Base-by-base conservation (phyloP, 2,329 filamentous ascomycete species). In the Colletotrichum liaoningense region DNA sequence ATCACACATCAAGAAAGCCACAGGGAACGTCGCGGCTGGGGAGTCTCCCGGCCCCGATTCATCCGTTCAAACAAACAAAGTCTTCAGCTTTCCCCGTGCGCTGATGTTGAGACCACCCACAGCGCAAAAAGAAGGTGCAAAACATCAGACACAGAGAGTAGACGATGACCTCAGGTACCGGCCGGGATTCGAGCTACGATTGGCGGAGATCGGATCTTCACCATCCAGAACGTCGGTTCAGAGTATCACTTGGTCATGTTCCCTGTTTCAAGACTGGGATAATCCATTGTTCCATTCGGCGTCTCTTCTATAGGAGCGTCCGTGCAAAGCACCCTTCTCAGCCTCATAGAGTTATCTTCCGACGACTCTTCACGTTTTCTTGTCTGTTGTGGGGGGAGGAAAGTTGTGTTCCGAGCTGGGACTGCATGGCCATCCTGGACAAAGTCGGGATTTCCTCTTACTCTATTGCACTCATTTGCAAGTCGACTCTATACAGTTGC, bases 191-290 rank as follows among this genome's bases (percentile, higher is more conserved):
- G 8, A 8, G 22, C 35, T 52, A n/a, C 57, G 49, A 71, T 65
- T 73, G 67, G 60, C 19, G 30, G 60, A 56, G 49, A 62, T 62
- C 70, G 42, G 60, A 66, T 42, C 56, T 42, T 65, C 22, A 28
- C 55, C 56, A 57, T 70, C 56, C 24, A 57, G 67, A 42, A 42
- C 57, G 62, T 16, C 49, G 55, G 56, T n/a, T 57, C 62, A 22
- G 28, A 19, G 67, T 52, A 71, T 71, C 67, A 66, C 28, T 65
- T 63, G 67, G 56, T 63, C 71, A 63, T 62, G 62, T 66, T 14
- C 58, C 60, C 26, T 63, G 71, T 73, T 73, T 73, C 71, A 71
- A 70, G 67, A 73, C 67, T n/a, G n/a, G 71, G 62, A 38, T 64
- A 24, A 71, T 33, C 60, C 46, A 58, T 64, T 62, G 9, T 30